These are phyloP conservation scores for Neoarthrinium moseri DNA, from an alignment of 2,329 filamentous ascomycete genomes.

Conservation along the genomic window DNA sequence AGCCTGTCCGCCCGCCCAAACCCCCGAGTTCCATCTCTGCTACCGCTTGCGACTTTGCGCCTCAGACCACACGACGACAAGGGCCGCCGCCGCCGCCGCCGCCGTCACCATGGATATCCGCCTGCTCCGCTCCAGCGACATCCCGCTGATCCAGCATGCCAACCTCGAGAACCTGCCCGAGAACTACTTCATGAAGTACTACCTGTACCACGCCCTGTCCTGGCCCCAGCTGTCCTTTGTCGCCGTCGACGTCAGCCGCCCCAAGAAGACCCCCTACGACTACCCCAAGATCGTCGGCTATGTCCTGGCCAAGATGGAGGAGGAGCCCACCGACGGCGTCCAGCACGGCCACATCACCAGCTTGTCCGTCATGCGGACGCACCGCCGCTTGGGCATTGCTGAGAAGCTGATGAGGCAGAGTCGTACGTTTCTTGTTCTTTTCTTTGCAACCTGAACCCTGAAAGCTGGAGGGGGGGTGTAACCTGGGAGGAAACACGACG, in stretches of 20 bases:
- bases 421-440: conserved; percentile 56
- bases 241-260: conserved; percentile 85
- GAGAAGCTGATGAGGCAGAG: conserved; percentile 98
- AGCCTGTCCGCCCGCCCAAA: background rate
- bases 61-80: background rate
- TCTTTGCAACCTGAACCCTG: too few species aligned
- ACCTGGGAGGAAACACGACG: background rate
- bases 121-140: conserved; percentile 76
- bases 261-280: conserved; percentile 75
- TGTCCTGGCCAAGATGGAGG: conserved; percentile 99
- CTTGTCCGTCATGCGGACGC: conserved; percentile 93
- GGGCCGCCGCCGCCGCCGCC: background rate
- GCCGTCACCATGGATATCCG: conserved; percentile 78
- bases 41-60: background rate
- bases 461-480: background rate
- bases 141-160: conserved; percentile 92
- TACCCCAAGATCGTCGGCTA: conserved; percentile 98
- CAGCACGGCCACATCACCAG: conserved; percentile 96
- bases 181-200: conserved; percentile 99
- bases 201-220: conserved; percentile 96
- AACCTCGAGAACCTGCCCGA: conserved; percentile 99
- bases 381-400: conserved; percentile 84
- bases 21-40: background rate
- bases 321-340: conserved; percentile 87
- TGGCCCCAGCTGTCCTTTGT: conserved; percentile 98